Evolutionary conservation across 2,329 filamentous ascomycete species (phyloP).

Genomic region (Colletotrichum higginsianum): DNA sequence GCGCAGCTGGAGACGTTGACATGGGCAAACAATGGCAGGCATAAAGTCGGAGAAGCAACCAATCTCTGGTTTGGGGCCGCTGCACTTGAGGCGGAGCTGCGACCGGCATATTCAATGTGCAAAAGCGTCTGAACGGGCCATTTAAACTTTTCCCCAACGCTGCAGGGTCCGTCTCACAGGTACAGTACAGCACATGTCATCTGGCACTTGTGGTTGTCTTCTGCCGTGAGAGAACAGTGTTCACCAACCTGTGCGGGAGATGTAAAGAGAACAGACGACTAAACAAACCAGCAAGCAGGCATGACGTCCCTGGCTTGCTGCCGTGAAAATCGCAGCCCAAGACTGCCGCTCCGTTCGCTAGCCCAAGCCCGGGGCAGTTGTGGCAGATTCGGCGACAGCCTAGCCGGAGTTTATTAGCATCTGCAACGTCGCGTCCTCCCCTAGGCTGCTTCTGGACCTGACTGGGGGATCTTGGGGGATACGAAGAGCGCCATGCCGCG

Average conservation of each 20-base stretch:
- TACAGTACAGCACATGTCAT: constrained; percentile 6
- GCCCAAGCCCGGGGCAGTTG: constrained; percentile 15
- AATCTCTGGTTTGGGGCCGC: constrained; percentile 10
- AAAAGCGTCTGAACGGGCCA: constrained; percentile 28
- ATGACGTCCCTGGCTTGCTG: constrained; percentile 25
- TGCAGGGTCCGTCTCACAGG: constrained; percentile 38
- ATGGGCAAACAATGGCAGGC: neutral
- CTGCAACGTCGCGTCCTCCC: neutral
- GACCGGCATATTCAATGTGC: constrained; percentile 19
- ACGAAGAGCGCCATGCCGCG: constrained; percentile 21
- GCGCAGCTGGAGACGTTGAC: constrained; percentile 16
- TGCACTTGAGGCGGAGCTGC: constrained; percentile 25
- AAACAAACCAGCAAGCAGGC: neutral
- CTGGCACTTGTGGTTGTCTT: constrained; percentile 1
- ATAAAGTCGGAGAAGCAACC: neutral
- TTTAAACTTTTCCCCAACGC: constrained; percentile 35
- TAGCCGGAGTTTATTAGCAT: constrained; percentile 30
- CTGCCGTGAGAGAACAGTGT: neutral
- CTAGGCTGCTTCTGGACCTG: neutral
- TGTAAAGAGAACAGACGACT: neutral
- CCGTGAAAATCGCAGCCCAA: constrained; percentile 17
- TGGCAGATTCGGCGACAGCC: constrained; percentile 13
- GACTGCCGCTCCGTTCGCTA: constrained; percentile 5
- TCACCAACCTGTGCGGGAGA: constrained; percentile 3
- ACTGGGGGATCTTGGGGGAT: constrained; percentile 22